Percentiles rank a stretch among this genome's conserved stretches.
These are phyloP conservation scores for Thelephora aurantiotincta DNA, from an alignment of 768 basidiomycete species.

Conservation along the genomic window DNA sequence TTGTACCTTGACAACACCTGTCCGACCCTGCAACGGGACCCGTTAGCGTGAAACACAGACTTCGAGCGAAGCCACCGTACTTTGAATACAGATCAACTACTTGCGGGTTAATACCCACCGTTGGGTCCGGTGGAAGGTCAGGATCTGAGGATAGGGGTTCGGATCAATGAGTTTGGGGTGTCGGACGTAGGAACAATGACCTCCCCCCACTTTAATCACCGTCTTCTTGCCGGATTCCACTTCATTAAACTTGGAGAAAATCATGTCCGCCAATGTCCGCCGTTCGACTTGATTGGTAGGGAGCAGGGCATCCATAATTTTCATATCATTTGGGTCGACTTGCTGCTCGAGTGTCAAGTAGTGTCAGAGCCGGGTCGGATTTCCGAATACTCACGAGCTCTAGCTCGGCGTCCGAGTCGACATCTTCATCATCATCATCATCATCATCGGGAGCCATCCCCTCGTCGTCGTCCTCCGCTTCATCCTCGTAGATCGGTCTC, in stretches of 20 bases:
- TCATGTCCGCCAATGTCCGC: conserved; percentile 89
- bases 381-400: conserved; percentile 30
- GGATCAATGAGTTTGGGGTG: neutral
- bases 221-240: conserved; percentile 38
- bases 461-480: conserved; percentile 17
- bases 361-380: neutral
- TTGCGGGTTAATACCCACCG: conserved; percentile 80
- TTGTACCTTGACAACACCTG: conserved; percentile 77
- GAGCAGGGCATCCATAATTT: conserved; percentile 68
- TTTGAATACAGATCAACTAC: conserved; percentile 89
- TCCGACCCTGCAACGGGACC: conserved; percentile 48
- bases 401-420: conserved; percentile 26
- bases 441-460: conserved; percentile 13
- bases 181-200: conserved; percentile 19
- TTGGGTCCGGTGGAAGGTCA: conserved; percentile 45
- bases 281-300: conserved; percentile 66
- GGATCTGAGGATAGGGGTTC: conserved; percentile 25
- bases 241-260: conserved; percentile 81
- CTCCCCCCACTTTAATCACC: conserved; percentile 31
- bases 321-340: conserved; percentile 84
- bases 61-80: conserved; percentile 28
- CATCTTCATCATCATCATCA: conserved; percentile 46
- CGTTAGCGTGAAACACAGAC: conserved; percentile 5
- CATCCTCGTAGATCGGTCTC: conserved; percentile 12
- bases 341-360: conserved; percentile 30